Evolutionary conservation across 371 early-diverging fungal genomes (phyloP).

Genomic region (Synchytrium microbalum): DNA sequence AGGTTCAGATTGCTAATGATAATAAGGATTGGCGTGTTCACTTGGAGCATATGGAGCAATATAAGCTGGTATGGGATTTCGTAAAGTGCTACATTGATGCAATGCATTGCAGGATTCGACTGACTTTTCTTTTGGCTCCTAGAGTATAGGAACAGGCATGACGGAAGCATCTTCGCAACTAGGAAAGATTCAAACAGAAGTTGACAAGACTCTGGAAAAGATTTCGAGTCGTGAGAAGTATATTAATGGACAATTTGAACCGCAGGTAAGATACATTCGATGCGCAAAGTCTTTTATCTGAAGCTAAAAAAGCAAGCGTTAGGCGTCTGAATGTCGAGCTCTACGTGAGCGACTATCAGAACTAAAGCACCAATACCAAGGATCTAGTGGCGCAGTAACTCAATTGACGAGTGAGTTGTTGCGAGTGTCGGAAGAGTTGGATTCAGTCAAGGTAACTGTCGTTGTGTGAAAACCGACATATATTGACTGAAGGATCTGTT

Average conservation of each 20-base stretch:
- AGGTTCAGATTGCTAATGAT: slow-evolving; percentile 39
- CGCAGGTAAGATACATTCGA: slow-evolving; percentile 23
- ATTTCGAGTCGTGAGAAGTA: slow-evolving; percentile 44
- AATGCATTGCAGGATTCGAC: background rate
- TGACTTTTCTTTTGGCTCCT: background rate
- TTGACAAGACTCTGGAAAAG: slow-evolving; percentile 43
- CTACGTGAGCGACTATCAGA: slow-evolving; percentile 37
- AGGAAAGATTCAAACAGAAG: slow-evolving; percentile 30
- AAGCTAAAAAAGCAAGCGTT: background rate
- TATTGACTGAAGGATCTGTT: slow-evolving; percentile 4
- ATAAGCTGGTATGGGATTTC: slow-evolving; percentile 25
- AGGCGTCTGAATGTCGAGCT: slow-evolving; percentile 37
- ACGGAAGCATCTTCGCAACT: slow-evolving; percentile 30
- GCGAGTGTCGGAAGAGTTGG: slow-evolving; percentile 40
- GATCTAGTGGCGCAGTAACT: slow-evolving; percentile 29
- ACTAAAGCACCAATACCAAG: slow-evolving; percentile 36
- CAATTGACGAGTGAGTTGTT: slow-evolving; percentile 35
- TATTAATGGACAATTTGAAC: slow-evolving; percentile 47
- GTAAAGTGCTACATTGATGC: background rate
- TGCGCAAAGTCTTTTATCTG: slow-evolving; percentile 3
- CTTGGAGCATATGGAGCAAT: slow-evolving; percentile 35
- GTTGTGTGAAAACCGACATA: background rate
- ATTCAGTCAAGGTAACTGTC: slow-evolving; percentile 40
- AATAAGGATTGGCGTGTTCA: slow-evolving; percentile 52
- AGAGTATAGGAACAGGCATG: slow-evolving; percentile 28